Evolutionary conservation across 192 early-diverging fungal species (phyloP).

Genomic region (Linnemannia hyalina): DNA sequence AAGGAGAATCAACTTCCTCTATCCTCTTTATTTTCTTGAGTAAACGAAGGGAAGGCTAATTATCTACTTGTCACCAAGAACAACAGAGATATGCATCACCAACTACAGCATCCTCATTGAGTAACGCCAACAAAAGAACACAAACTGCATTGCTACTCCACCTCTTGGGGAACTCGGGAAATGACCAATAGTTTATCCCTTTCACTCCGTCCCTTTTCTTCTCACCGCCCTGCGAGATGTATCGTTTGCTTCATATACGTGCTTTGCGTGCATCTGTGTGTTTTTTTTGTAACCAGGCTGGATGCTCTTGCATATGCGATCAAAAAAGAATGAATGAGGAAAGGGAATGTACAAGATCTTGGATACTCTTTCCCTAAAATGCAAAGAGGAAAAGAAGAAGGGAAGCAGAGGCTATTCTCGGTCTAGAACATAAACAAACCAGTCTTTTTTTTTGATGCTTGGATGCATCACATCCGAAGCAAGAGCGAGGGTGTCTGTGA

Average conservation of each 20-base stretch:
- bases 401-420: not conserved
- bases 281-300: not conserved
- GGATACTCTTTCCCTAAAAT: not conserved
- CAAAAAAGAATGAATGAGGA: not conserved
- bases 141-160: not conserved
- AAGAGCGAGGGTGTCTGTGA: not conserved
- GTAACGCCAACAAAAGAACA: not conserved
- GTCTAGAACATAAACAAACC: not conserved
- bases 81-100: not conserved
- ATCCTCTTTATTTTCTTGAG: not conserved
- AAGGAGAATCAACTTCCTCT: not conserved
- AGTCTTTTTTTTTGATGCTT: no score
- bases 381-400: not conserved
- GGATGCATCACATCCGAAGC: not conserved
- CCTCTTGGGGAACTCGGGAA: not conserved
- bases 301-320: not conserved
- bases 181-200: conserved; percentile 18
- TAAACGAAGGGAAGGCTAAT: not conserved
- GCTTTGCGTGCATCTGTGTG: not conserved
- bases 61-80: not conserved
- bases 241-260: not conserved
- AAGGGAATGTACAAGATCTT: not conserved
- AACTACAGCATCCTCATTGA: not conserved
- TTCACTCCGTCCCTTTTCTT: not conserved
- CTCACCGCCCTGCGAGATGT: not conserved